Percentiles rank a stretch among this genome's conserved stretches.
These are phyloP conservation scores for Ophiosphaerella narmari DNA, from an alignment of 2,329 filamentous ascomycete genomes.

Conservation along the genomic window DNA sequence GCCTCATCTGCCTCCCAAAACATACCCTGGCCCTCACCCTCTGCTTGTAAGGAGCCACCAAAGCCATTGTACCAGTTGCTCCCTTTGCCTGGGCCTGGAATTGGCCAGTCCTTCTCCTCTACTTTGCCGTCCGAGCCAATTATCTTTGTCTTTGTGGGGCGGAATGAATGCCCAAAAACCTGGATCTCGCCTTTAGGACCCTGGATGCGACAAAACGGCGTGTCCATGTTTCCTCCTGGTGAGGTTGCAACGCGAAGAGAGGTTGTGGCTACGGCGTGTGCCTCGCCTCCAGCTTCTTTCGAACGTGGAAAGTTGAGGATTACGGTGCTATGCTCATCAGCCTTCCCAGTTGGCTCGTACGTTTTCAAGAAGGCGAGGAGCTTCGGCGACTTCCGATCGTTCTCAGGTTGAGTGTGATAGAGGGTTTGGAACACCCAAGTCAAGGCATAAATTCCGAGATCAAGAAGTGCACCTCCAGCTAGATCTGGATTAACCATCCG, in stretches of 20 bases:
- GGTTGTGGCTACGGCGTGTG: conserved; percentile 71
- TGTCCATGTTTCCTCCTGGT: conserved; percentile 59
- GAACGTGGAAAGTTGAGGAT: conserved; percentile 73
- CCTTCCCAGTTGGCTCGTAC: conserved; percentile 72
- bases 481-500: conserved; percentile 84
- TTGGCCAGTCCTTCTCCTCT: conserved; percentile 53
- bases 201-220: conserved; percentile 77
- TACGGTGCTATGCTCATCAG: conserved; percentile 78
- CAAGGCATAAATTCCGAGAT: conserved; percentile 85
- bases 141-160: conserved; percentile 68
- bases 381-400: conserved; percentile 67
- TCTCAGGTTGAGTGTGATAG: conserved; percentile 74
- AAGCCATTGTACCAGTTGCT: conserved; percentile 56
- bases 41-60: conserved; percentile 50
- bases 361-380: conserved; percentile 70
- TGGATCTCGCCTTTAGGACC: conserved; percentile 83
- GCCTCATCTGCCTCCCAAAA: conserved; percentile 87
- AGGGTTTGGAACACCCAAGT: conserved; percentile 91
- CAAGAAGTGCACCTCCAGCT: conserved; percentile 80
- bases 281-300: conserved; percentile 56
- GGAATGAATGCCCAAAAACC: conserved; percentile 72
- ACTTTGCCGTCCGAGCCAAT: conserved; percentile 58
- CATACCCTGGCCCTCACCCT: conserved; percentile 76
- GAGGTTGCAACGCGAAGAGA: conserved; percentile 54
- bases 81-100: conserved; percentile 54